Percentiles rank a stretch among this genome's conserved stretches.
Evolutionary conservation across 768 basidiomycete species (phyloP).

Genomic region (Asterophora lycoperdoides): DNA sequence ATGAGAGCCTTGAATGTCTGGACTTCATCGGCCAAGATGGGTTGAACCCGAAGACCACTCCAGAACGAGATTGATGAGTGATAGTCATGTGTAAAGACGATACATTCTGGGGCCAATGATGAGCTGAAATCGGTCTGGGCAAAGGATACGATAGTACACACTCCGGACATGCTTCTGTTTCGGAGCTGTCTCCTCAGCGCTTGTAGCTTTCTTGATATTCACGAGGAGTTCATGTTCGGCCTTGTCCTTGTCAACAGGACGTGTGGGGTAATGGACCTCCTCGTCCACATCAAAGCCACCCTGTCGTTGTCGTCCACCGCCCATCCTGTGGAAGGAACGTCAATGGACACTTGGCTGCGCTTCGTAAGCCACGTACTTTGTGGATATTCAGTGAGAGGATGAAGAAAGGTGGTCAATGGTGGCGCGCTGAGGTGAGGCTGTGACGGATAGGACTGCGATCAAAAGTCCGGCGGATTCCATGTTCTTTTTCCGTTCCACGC

Average conservation of each 20-base stretch:
- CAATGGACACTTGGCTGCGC: background rate
- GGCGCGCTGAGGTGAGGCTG: background rate
- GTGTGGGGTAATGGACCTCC: slow-evolving; percentile 90
- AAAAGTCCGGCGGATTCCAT: slow-evolving; percentile 8
- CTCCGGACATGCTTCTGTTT: slow-evolving; percentile 99
- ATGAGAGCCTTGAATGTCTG: slow-evolving; percentile 99
- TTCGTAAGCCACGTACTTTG: slow-evolving; percentile 10
- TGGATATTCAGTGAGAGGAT: slow-evolving; percentile 5
- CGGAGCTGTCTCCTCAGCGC: slow-evolving; percentile 90
- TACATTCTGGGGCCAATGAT: slow-evolving; percentile 64
- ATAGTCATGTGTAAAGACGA: slow-evolving; percentile 99
- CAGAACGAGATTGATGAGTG: slow-evolving; percentile 97
- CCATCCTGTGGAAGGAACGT: slow-evolving; percentile 32
- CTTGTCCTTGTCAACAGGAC: slow-evolving; percentile 98
- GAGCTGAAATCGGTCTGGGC: slow-evolving; percentile 5
- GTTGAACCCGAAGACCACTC: slow-evolving; percentile 95
- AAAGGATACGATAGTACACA: slow-evolving; percentile 43
- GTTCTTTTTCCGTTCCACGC: slow-evolving; percentile 15
- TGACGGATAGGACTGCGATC: slow-evolving; percentile 9
- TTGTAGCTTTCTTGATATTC: slow-evolving; percentile 98
- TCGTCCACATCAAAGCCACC: slow-evolving; percentile 67
- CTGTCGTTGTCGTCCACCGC: slow-evolving; percentile 32
- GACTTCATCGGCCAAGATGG: slow-evolving; percentile 94
- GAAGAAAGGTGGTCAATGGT: background rate
- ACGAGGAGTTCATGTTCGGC: slow-evolving; percentile 90